Evolutionary conservation across 768 basidiomycete species (phyloP), one percentile per base, ranked within the genome.

Genomic region (Panellus pusillus): DNA sequence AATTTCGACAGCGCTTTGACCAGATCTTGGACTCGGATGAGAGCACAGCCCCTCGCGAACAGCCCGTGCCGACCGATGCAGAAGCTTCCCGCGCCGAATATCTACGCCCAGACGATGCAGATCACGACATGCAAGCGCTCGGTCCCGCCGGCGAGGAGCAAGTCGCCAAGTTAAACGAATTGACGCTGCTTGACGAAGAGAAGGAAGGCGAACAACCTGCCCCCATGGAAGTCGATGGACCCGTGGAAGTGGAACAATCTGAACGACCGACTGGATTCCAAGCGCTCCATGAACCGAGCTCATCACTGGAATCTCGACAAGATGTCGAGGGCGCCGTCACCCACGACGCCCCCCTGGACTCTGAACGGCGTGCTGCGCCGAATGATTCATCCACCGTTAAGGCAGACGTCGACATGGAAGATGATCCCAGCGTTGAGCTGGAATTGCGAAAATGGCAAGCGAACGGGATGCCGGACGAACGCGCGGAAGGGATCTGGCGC

Each of bases 101-200:
- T 68, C 71, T 90, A 37, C 78, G 78, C 51, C 81, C 89, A 2
- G 85, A 86, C 36, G 86, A 88, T 44, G 75, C 72, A 27, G 83
- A 81, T 55, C 73, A 87, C 50, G 81, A 87, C 31, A 89, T 89
- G 83, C 93, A 96, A 69, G 93, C 94, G 1, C 79, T 98, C 18
- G 96, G 93, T 6, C 84, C 92, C 1, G 87, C 95, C 3, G 84
- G 80, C 9, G 86, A 91, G 39, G 93, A 96, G 61, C 84, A 94
- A 66, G 81, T 83, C 11, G 87, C 89, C 15, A 90, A 87, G 64
- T 74, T 97, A 42, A 79, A 87, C 58, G 87, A 96, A 46, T 83
- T 98, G 32, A 87, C 82, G 41, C 75, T 97, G 57, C 69, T 84
- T 24, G 91, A 91, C 56, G 83, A 83, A 3, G 76, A 81, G 14